These are phyloP conservation scores for Epichloe gansuensis DNA, from an alignment of 2,329 filamentous ascomycete species.

Conservation along the genomic window DNA sequence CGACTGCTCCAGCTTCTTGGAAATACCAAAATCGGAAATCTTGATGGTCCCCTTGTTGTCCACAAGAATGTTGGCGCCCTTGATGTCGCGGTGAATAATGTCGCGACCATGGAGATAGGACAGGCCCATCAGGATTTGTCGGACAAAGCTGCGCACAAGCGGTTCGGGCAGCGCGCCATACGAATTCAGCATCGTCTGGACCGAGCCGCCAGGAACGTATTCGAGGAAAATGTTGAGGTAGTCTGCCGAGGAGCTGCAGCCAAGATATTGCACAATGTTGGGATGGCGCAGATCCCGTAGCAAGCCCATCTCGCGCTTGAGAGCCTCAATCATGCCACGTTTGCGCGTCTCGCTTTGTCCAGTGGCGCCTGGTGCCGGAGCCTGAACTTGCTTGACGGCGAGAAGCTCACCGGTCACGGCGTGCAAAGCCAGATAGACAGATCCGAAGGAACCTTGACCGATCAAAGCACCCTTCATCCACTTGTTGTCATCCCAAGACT, in stretches of 20 bases:
- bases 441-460: slow-evolving; percentile 91
- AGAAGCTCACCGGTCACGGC: slow-evolving; percentile 94
- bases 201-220: slow-evolving; percentile 93
- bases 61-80: slow-evolving; percentile 95
- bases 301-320: slow-evolving; percentile 92
- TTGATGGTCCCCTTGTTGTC: slow-evolving; percentile 99
- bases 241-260: slow-evolving; percentile 80
- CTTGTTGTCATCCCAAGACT: slow-evolving; percentile 92
- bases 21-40: slow-evolving; percentile 98
- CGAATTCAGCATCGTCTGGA: slow-evolving; percentile 96
- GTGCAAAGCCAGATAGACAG: slow-evolving; percentile 87
- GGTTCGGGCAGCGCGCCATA: slow-evolving; percentile 92
- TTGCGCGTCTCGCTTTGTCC: slow-evolving; percentile 80
- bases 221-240: slow-evolving; percentile 99
- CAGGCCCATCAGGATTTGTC: slow-evolving; percentile 84
- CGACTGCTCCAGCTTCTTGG: slow-evolving; percentile 89
- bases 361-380: slow-evolving; percentile 64
- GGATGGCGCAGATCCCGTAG: slow-evolving; percentile 87
- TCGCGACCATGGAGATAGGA: slow-evolving; percentile 88
- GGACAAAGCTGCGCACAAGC: slow-evolving; percentile 88
- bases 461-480: slow-evolving; percentile 99
- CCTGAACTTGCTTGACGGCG: slow-evolving; percentile 95
- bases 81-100: slow-evolving; percentile 98
- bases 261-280: slow-evolving; percentile 97
- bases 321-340: slow-evolving; percentile 93